Evolutionary conservation across 208 protist genomes (phyloP), one percentile per base, ranked within the genome.

Genomic region (Angomonas ambiguus): DNA sequence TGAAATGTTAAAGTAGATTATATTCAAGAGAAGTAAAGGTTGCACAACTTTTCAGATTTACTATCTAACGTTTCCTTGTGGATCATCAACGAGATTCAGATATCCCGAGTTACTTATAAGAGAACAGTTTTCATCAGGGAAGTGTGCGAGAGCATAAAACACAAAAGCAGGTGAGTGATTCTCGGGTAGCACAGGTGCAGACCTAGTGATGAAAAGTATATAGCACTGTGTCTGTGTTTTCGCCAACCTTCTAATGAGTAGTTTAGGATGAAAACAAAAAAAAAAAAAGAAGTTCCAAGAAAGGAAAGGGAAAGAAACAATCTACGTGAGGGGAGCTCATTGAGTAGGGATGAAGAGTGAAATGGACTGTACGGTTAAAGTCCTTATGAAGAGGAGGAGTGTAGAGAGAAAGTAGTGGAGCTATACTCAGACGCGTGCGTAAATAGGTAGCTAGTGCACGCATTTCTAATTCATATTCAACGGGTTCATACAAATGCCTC

Each of bases 281-380:
- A 38, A 55, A 51, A 27, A 69, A 34, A 60, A 57, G 33, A 32
- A 67, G 34, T 22, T 8, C n/a, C n/a, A 35, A 11, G 11, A 57
- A 55, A n/a, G 62, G 20, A 32, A 67, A n/a, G 48, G 48, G 13
- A n/a, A 33, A 30, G 32, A 63, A 22, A 3, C 4, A 13, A 48
- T 51, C 24, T 51, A 24, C 11, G 34, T 16, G 42, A 22, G 24
- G 53, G 51, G 27, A n/a, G 1, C n/a, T n/a, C n/a, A n/a, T n/a
- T n/a, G n/a, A n/a, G n/a, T n/a, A n/a, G n/a, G n/a, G n/a, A n/a
- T n/a, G n/a, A n/a, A n/a, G n/a, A n/a, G n/a, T n/a, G n/a, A n/a
- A n/a, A n/a, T n/a, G n/a, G n/a, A n/a, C n/a, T n/a, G n/a, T n/a
- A n/a, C n/a, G n/a, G n/a, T n/a, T n/a, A n/a, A n/a, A n/a, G n/a